Evolutionary conservation across 345 rosid species (phyloP), one percentile per base, ranked within the genome.

Genomic region (Salix udensis): DNA sequence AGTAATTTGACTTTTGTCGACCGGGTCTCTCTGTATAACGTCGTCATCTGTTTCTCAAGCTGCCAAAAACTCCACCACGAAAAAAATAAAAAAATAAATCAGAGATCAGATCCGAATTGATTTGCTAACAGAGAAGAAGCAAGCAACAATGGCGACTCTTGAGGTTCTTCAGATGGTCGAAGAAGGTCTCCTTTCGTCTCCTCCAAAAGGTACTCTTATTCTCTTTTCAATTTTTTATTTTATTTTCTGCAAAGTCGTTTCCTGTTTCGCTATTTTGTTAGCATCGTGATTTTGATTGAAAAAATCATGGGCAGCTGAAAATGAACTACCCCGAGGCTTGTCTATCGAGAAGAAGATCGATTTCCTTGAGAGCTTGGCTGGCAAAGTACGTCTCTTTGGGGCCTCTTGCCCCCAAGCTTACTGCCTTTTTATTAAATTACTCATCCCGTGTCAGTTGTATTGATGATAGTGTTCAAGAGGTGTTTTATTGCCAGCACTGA

Each of bases 341-440:
- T 90, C 96, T 40, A 83, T 93, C 65, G 98, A 95, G 87, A 89
- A 89, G 93, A 95, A 88, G 89, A 93, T 95, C 55, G 98, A 95
- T 68, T 87, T 86, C 76, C 96, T 95, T 37, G 98, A 95, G 87
- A 91, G 86, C 89, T 80, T 95, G 72, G 55, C 94, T 1, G 98
- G 93, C 81, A 88, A 86, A 81, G 97, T 92, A 82, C 84, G 76
- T 76, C 62, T 65, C 58, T 82, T 77, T 74, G 21, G 36, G 82
- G 76, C 74, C 65, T 65, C 58, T 82, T 78, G 72, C 24, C 42
- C 50, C 46, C 5, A 42, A 46, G 13, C 14, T 64, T 48, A 48
- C 7, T 64, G 3, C n/a, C 36, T 30, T 71, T 12, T 26, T 26
- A 30, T 24, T 39, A 55, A n/a, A 19, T 36, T 58, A 12, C 3